A percentile compares a stretch with the other conserved stretches of the same genome.
phyloP scores from a whole-genome alignment of 2,329 filamentous ascomycete species.

The Lachnellula occidentalis region DNA sequence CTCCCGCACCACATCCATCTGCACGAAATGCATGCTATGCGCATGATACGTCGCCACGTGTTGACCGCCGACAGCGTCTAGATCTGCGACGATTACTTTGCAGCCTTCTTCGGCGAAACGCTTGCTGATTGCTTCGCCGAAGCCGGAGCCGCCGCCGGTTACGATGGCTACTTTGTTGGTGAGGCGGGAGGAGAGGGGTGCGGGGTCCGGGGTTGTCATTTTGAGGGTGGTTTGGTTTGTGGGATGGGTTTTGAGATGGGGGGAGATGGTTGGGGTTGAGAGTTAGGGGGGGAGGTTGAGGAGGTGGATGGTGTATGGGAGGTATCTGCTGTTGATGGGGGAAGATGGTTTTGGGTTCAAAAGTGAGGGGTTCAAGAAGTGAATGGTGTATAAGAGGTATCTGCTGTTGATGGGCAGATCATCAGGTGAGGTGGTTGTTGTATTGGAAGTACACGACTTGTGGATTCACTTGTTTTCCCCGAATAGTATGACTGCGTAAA shows the following conservation, averaged over 20 bases:
- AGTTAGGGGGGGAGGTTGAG: too few species aligned
- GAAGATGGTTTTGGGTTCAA: not conserved
- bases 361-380: too few species aligned
- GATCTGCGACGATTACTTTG: constrained; percentile 56
- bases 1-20: constrained; percentile 45
- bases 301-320: too few species aligned
- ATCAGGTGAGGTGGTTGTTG: too few species aligned
- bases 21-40: constrained; percentile 33
- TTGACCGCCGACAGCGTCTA: constrained; percentile 48
- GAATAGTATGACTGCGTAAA: too few species aligned
- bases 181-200: constrained; percentile 33
- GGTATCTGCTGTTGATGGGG: not conserved
- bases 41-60: constrained; percentile 37
- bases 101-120: constrained; percentile 56
- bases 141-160: constrained; percentile 57
- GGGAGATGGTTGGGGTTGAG: not conserved
- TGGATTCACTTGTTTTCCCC: not conserved
- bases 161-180: constrained; percentile 52
- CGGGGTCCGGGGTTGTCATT: constrained; percentile 10
- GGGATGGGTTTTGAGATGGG: too few species aligned
- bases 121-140: constrained; percentile 55
- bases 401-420: too few species aligned
- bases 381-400: too few species aligned
- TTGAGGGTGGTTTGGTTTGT: not conserved
- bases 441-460: not conserved